These are phyloP conservation scores for Tremella mesenterica DNA, from an alignment of 768 basidiomycete species.

Conservation along the genomic window DNA sequence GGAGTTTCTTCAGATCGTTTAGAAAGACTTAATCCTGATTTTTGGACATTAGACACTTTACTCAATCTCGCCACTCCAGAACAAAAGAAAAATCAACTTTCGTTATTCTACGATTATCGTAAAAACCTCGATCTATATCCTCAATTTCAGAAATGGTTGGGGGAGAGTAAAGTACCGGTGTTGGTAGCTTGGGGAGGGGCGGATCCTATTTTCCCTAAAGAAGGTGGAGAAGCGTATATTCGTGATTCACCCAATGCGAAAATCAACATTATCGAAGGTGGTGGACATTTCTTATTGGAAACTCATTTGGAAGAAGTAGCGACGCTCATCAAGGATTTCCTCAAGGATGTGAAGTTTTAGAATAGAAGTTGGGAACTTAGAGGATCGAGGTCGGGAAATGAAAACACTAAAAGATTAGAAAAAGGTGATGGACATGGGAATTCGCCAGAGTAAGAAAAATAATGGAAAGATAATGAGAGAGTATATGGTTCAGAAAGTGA, in stretches of 20 bases:
- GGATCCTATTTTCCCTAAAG: constrained; percentile 48
- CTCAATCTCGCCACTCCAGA: constrained; percentile 44
- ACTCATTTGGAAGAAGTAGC: constrained; percentile 46
- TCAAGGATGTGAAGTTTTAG: constrained; percentile 11
- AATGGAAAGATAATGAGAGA: no score
- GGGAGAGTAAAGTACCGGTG: constrained; percentile 46
- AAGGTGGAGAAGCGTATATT: constrained; percentile 50
- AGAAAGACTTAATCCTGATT: constrained; percentile 36
- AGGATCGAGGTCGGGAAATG: no score
- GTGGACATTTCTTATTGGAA: constrained; percentile 51
- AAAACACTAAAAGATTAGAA: no score
- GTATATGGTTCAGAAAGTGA: no score
- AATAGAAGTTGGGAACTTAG: no score
- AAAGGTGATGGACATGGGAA: no score
- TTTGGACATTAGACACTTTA: constrained; percentile 48
- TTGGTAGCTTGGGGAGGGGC: constrained; percentile 52
- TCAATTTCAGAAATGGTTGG: constrained; percentile 49
- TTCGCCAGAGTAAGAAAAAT: no score
- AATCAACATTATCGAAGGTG: constrained; percentile 46
- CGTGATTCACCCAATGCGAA: constrained; percentile 45
- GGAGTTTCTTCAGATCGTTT: constrained; percentile 46
- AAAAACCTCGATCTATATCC: constrained; percentile 50
- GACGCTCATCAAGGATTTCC: constrained; percentile 40
- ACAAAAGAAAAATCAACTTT: constrained; percentile 48
- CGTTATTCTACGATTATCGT: constrained; percentile 48